Conservation (phyloP, 75 land plant species). For the Gnetum montanum region DNA sequence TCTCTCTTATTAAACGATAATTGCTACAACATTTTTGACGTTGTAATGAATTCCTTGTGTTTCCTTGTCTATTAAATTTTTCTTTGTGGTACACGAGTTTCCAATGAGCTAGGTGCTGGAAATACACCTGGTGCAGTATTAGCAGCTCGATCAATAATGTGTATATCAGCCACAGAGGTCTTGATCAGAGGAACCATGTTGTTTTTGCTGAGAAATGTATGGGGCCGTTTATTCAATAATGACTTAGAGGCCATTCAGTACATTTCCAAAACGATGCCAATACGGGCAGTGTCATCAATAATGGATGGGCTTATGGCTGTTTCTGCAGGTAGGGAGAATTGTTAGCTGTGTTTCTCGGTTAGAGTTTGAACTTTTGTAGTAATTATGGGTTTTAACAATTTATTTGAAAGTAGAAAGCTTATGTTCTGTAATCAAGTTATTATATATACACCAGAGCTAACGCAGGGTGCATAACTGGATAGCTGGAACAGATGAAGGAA, state of each 20-base stretch:
- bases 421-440: no score
- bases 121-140: conserved; percentile 35
- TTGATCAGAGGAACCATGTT: conserved; percentile 17
- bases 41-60: no score
- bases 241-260: conserved; percentile 58
- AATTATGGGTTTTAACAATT: no score
- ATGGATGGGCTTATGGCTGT: conserved; percentile 73
- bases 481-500: no score
- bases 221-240: conserved; percentile 60
- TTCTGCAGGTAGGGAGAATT: conserved; percentile 59
- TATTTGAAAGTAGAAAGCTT: no score
- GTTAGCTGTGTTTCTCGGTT: no score
- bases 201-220: conserved; percentile 34
- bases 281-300: conserved; percentile 46
- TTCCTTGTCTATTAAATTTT: no score
- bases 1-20: no score
- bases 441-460: neutral
- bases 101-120: conserved; percentile 81
- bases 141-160: conserved; percentile 26
- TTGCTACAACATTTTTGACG: no score
- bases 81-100: conserved; percentile 58
- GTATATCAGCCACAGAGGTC: conserved; percentile 35
- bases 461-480: no score
- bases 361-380: no score
- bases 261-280: conserved; percentile 61